Percentiles rank a stretch among this genome's conserved stretches.
Conservation (phyloP, 2,329 filamentous ascomycete species). For the Fusarium torreyae region DNA sequence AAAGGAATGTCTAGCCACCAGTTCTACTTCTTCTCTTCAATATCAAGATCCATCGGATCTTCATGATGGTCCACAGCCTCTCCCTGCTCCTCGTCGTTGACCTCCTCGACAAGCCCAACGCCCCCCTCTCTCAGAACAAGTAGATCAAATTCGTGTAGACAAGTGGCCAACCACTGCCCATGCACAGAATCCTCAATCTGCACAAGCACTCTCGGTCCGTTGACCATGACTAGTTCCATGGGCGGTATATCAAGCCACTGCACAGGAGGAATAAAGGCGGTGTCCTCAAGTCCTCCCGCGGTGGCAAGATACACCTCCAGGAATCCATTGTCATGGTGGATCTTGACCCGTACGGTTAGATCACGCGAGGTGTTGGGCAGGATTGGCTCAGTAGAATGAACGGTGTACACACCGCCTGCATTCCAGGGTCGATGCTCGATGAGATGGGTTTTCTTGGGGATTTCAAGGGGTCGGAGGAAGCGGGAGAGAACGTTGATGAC, state of each 20-base stretch:
- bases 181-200: constrained; percentile 17
- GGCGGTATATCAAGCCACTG: neutral
- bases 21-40: neutral
- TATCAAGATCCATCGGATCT: neutral
- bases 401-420: neutral
- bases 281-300: neutral
- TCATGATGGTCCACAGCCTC: neutral
- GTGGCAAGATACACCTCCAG: neutral
- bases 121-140: neutral
- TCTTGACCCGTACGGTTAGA: neutral
- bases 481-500: neutral
- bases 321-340: neutral
- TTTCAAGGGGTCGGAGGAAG: constrained; percentile 5
- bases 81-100: neutral
- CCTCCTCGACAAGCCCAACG: neutral
- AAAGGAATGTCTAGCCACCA: too few species aligned
- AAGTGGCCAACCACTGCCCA: constrained; percentile 16
- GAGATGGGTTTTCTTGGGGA: neutral
- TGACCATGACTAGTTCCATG: neutral
- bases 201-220: neutral
- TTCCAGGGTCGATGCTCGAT: neutral
- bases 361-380: neutral
- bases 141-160: neutral
- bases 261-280: neutral
- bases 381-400: constrained; percentile 4